Percentiles rank a stretch among this genome's conserved stretches.
These are phyloP conservation scores for Thielaviopsis ethacetica DNA, from an alignment of 2,329 filamentous ascomycete genomes.

Conservation along the genomic window DNA sequence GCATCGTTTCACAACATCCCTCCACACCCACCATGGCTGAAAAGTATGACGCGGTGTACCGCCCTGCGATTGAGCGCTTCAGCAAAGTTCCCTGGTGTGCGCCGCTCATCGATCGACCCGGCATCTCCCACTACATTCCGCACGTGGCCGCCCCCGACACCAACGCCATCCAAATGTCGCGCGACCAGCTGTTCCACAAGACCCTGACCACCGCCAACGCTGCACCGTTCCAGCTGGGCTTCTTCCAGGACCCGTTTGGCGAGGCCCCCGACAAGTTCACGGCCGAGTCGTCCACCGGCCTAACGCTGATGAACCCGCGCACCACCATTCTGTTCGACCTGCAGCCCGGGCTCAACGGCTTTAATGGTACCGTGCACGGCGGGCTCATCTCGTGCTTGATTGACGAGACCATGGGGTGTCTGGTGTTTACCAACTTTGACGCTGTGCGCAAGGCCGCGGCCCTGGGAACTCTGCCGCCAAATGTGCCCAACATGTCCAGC, in stretches of 20 bases:
- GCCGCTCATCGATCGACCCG: conserved; percentile 2
- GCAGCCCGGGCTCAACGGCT: conserved; percentile 15
- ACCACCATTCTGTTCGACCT: conserved; percentile 15
- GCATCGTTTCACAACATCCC: too few species aligned
- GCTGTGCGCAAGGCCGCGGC: conserved; percentile 7
- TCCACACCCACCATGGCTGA: background rate
- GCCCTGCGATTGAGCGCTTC: conserved; percentile 5
- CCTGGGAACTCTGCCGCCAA: conserved; percentile 8
- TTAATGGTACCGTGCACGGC: conserved; percentile 16
- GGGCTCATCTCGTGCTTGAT: conserved; percentile 15
- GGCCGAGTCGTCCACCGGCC: conserved; percentile 3
- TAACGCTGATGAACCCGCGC: conserved; percentile 12
- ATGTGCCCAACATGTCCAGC: conserved; percentile 4
- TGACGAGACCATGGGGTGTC: conserved; percentile 18
- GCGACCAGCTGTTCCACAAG: conserved; percentile 13
- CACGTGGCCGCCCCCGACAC: background rate
- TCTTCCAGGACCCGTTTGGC: conserved; percentile 12
- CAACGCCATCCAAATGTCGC: background rate
- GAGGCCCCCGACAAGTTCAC: background rate
- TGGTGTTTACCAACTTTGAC: conserved; percentile 15
- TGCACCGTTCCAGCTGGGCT: conserved; percentile 15
- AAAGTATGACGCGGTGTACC: background rate
- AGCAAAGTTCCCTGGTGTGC: conserved; percentile 10
- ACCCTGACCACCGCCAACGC: conserved; percentile 10
- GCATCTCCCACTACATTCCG: background rate